These are phyloP conservation scores for Candida suzukii DNA, from an alignment of 805 yeast genomes.

Conservation along the genomic window DNA sequence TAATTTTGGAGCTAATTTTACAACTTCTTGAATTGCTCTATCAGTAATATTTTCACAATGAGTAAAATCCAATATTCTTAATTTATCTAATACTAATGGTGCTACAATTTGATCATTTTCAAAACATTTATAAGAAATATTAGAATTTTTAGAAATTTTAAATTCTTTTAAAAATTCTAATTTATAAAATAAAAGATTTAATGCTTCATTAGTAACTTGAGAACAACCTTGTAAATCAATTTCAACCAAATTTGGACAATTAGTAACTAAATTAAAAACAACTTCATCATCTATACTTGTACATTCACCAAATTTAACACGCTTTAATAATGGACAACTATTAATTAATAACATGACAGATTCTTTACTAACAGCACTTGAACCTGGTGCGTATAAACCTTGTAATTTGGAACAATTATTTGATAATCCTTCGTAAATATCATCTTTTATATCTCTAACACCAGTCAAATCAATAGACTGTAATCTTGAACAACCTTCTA, in stretches of 20 bases:
- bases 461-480: slow-evolving; percentile 88
- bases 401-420: slow-evolving; percentile 68
- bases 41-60: slow-evolving; percentile 80
- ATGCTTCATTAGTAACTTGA: slow-evolving; percentile 58
- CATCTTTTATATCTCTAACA: slow-evolving; percentile 61
- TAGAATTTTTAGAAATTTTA: slow-evolving; percentile 66
- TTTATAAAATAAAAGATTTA: slow-evolving; percentile 48
- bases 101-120: slow-evolving; percentile 22
- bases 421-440: slow-evolving; percentile 62
- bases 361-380: slow-evolving; percentile 59
- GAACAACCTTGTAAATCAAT: slow-evolving; percentile 82
- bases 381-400: slow-evolving; percentile 85
- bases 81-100: slow-evolving; percentile 42
- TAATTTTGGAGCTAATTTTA: slow-evolving; percentile 72
- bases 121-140: slow-evolving; percentile 64
- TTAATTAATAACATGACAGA: slow-evolving; percentile 54
- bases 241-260: slow-evolving; percentile 79
- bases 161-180: slow-evolving; percentile 78
- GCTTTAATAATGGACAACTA: slow-evolving; percentile 67
- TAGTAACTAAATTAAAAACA: slow-evolving; percentile 51
- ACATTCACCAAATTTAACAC: slow-evolving; percentile 77
- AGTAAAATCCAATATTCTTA: slow-evolving; percentile 80
- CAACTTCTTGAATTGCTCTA: slow-evolving; percentile 64
- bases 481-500: slow-evolving; percentile 58
- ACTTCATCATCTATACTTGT: slow-evolving; percentile 56